Conservation (phyloP, 805 yeast species). For the Isabelozyma heimii region DNA sequence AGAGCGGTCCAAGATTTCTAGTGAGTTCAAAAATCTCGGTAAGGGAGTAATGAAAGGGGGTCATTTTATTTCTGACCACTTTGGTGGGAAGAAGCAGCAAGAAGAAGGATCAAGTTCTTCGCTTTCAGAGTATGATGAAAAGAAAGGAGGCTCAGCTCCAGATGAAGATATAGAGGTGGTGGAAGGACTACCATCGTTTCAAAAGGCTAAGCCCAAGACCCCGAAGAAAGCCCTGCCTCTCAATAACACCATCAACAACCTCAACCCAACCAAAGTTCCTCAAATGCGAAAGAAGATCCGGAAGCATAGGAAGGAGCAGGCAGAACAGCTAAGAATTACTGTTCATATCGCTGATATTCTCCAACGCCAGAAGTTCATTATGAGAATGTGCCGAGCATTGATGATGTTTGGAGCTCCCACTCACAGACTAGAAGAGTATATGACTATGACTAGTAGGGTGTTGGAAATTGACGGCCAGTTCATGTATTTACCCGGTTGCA, state of each 20-base stretch:
- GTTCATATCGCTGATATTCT: constrained; percentile 89
- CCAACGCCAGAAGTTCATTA: constrained; percentile 82
- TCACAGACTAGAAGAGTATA: constrained; percentile 88
- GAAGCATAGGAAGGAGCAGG: constrained; percentile 28
- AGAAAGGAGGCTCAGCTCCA: background rate
- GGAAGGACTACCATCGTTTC: background rate
- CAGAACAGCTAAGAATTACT: constrained; percentile 67
- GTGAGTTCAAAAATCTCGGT: background rate
- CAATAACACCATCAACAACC: background rate
- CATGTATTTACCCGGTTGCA: constrained; percentile 90
- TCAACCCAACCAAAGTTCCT: background rate
- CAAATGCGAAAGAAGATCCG: constrained; percentile 20
- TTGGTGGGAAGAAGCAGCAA: background rate
- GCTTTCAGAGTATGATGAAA: background rate
- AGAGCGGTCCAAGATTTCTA: background rate
- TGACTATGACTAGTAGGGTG: constrained; percentile 88
- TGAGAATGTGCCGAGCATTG: constrained; percentile 81
- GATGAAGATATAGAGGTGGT: background rate
- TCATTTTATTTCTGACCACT: background rate
- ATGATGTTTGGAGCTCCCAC: constrained; percentile 97
- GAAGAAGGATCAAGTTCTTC: background rate
- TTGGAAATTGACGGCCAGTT: constrained; percentile 92
- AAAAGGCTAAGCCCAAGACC: background rate
- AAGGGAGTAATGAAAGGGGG: background rate
- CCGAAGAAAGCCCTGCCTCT: background rate